Evolutionary conservation across 2,329 filamentous ascomycete genomes (phyloP), one percentile per base, ranked within the genome.

Genomic region (Aureobasidium sp.): DNA sequence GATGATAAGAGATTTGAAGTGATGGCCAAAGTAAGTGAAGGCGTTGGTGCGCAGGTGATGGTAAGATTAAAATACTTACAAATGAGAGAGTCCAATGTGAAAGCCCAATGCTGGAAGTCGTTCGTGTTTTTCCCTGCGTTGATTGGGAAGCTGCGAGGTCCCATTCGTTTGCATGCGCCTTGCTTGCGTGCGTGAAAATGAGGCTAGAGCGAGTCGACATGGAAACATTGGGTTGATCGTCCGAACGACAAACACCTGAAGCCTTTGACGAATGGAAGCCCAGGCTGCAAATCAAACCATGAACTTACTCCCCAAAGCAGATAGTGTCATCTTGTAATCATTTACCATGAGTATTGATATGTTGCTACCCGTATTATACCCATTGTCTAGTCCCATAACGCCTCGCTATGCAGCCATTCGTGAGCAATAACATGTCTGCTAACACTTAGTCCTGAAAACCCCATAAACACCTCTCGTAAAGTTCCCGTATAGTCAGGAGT

Each of bases 321-420:
- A 4, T 13, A 24, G 7, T 46, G n/a, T 57, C 53, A 57, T 57
- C 7, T 57, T 17, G 15, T 57, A 17, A 36, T 47, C 27, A 27
- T 59, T 15, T 44, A 59, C 29, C 43, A 48, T 48, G 32, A 29
- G 32, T 48, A 39, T 20, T 32, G 27, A 57, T 57, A 46, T 57
- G 51, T 27, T 55, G 52, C 15, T 43, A 32, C 12, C 27, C 32
- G 27, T 29, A 44, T 34, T 46, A 46, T 26, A 15, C 53, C 24
- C 53, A 29, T 32, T 55, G 26, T 34, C 32, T 48, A 29, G 24
- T 39, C 24, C 55, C 15, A 2, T 43, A 48, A 59, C 55, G 43
- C 55, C 55, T 59, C 55, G 55, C 55, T 59, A 47, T 59, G 55
- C 55, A 48, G 55, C 32, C 55, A 27, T 37, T 39, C 34, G 55